Percentiles rank a stretch among this genome's conserved stretches.
Conservation (phyloP, 2,329 filamentous ascomycete genomes). For the Ophiostoma angusticollis region DNA sequence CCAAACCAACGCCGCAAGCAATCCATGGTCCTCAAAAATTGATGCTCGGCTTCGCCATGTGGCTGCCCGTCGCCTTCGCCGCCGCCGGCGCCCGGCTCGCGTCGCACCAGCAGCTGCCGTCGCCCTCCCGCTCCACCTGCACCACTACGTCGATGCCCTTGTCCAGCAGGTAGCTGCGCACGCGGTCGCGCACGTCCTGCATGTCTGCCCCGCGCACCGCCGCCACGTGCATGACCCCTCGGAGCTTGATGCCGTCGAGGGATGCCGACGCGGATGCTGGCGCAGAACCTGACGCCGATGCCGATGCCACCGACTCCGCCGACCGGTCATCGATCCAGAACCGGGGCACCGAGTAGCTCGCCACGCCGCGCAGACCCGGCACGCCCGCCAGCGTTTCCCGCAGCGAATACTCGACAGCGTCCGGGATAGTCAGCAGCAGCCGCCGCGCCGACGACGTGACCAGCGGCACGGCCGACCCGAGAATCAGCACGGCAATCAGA, state of each 20-base stretch:
- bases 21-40: conserved; percentile 4
- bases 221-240: conserved; percentile 79
- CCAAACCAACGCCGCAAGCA: not conserved
- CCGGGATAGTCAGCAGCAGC: conserved; percentile 72
- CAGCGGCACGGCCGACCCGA: conserved; percentile 79
- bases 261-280: too few species aligned
- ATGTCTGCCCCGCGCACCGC: conserved; percentile 58
- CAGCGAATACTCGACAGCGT: conserved; percentile 74
- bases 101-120: conserved; percentile 50
- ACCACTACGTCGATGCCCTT: conserved; percentile 71
- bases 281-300: too few species aligned
- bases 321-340: conserved; percentile 85
- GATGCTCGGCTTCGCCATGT: conserved; percentile 16
- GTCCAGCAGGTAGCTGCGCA: conserved; percentile 54
- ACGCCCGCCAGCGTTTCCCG: conserved; percentile 79
- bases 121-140: conserved; percentile 78
- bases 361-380: conserved; percentile 68
- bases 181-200: conserved; percentile 74
- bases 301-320: conserved; percentile 78
- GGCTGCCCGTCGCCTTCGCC: conserved; percentile 13
- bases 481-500: conserved; percentile 84
- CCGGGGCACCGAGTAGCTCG: conserved; percentile 72
- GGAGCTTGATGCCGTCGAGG: conserved; percentile 40
- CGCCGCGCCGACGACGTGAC: conserved; percentile 74
- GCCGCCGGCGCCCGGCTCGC: conserved; percentile 24